Percentiles rank a stretch among this genome's conserved stretches.
phyloP scores from a whole-genome alignment of 2,329 filamentous ascomycete species.

The Penicillium sp. region DNA sequence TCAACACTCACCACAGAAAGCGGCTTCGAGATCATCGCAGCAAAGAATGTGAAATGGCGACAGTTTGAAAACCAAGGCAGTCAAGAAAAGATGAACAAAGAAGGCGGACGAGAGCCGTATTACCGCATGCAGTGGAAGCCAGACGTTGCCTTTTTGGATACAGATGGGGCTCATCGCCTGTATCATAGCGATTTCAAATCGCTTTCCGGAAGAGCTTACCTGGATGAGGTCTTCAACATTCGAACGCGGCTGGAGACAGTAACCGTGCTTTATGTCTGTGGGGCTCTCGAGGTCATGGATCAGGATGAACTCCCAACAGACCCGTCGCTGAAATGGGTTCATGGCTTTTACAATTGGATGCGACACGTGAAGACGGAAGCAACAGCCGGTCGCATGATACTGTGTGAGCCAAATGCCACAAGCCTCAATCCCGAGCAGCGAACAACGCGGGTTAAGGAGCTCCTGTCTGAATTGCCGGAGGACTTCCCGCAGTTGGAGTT shows the following conservation, averaged over 20 bases:
- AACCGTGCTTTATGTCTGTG: neutral
- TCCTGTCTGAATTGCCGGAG: neutral
- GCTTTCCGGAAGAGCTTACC: neutral
- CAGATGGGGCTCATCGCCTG: neutral
- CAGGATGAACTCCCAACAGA: neutral
- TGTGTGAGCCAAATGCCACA: neutral
- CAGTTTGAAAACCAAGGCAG: neutral
- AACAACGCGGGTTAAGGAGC: neutral
- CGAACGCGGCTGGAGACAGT: neutral
- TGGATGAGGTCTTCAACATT: neutral
- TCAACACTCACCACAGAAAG: neutral
- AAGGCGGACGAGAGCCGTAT: neutral
- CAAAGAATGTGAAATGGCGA: neutral
- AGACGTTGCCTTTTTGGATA: neutral
- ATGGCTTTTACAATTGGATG: neutral
- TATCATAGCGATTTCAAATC: neutral
- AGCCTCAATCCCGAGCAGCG: neutral
- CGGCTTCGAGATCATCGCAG: neutral
- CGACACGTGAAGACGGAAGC: neutral
- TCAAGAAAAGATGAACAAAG: neutral
- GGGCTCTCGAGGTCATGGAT: neutral
- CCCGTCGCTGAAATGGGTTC: neutral
- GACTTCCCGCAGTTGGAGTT: neutral
- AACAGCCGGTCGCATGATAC: neutral
- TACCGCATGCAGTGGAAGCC: neutral